Conservation (phyloP, 371 early-diverging fungal species). For the Lichtheimia ramosa region DNA sequence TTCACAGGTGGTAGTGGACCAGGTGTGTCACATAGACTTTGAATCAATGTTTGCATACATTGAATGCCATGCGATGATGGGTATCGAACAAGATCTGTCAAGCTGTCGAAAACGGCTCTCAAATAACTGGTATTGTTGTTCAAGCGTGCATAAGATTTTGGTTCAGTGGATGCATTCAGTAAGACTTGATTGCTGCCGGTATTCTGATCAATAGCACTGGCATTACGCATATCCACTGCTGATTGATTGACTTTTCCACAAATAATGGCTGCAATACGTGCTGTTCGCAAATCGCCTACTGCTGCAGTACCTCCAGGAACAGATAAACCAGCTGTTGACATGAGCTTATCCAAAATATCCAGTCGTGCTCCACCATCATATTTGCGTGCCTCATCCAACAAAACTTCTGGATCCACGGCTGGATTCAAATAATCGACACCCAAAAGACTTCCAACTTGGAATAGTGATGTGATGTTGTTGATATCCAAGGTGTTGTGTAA, state of each 20-base stretch:
- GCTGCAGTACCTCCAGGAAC: conserved; percentile 8
- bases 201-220: conserved; percentile 5
- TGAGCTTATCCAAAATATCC: conserved; percentile 21
- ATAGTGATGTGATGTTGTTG: conserved; percentile 26
- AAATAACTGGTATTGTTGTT: conserved; percentile 54
- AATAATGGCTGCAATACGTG: conserved; percentile 38
- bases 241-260: conserved; percentile 32
- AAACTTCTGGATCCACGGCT: conserved; percentile 4
- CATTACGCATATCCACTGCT: conserved; percentile 7
- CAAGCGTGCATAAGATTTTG: conserved; percentile 49
- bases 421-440: conserved; percentile 31
- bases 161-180: conserved; percentile 37
- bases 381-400: conserved; percentile 17
- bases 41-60: conserved; percentile 15
- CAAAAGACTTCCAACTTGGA: conserved; percentile 25
- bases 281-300: conserved; percentile 35
- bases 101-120: conserved; percentile 47
- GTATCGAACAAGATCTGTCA: conserved; percentile 7
- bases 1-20: conserved; percentile 62
- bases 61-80: not conserved
- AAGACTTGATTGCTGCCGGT: conserved; percentile 4
- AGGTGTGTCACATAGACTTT: conserved; percentile 29
- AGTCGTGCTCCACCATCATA: conserved; percentile 18
- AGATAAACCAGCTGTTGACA: conserved; percentile 22
- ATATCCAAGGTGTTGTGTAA: not conserved